phyloP scores from a whole-genome alignment of 139 green algal species.

The Deuterostichococcus epilithicus region DNA sequence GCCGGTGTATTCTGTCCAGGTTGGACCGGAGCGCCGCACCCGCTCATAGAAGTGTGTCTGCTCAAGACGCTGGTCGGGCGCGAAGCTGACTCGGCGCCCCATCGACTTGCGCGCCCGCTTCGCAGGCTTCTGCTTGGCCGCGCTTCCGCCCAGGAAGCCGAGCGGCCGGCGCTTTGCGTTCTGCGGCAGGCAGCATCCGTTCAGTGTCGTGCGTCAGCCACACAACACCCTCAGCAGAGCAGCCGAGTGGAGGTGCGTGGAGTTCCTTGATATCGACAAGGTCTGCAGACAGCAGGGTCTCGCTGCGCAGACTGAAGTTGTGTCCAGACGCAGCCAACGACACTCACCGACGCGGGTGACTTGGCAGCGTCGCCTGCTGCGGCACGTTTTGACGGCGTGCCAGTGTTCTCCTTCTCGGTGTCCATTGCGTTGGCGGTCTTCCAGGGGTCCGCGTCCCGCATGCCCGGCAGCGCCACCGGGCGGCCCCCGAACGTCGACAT shows the following conservation, averaged over 20 bases:
- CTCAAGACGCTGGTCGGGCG: conserved; percentile 63
- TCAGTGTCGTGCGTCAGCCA: neutral
- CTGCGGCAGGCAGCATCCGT: neutral
- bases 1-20: neutral
- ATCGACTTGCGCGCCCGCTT: conserved; percentile 22
- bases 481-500: too few species aligned
- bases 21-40: neutral
- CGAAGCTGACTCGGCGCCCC: conserved; percentile 63
- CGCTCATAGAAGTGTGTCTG: conserved; percentile 43
- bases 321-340: too few species aligned
- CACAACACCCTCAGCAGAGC: too few species aligned
- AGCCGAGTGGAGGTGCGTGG: too few species aligned
- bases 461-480: neutral
- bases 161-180: conserved; percentile 1
- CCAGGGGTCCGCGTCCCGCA: neutral
- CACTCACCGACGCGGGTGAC: neutral
- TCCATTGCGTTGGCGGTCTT: neutral
- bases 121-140: neutral
- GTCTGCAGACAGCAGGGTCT: too few species aligned
- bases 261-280: too few species aligned
- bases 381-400: neutral
- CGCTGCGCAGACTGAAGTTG: too few species aligned
- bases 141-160: neutral
- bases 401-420: neutral
- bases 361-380: neutral